phyloP scores from a whole-genome alignment of 176 grass and related monocot genomes.

The Musa beccarii region DNA sequence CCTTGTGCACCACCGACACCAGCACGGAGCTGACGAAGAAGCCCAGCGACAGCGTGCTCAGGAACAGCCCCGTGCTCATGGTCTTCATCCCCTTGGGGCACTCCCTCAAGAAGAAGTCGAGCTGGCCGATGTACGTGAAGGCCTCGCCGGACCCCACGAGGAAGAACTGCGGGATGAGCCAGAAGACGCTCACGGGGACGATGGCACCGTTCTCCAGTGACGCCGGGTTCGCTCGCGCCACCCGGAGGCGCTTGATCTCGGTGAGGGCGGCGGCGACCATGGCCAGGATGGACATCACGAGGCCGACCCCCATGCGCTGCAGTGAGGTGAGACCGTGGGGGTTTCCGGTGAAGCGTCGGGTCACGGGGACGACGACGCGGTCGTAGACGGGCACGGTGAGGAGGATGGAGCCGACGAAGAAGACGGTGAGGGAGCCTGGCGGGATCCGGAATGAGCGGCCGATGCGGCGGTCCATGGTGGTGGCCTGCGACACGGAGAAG shows the following conservation, averaged over 20 bases:
- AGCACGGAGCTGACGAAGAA: constrained; percentile 10
- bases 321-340: constrained; percentile 8
- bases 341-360: constrained; percentile 5
- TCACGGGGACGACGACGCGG: constrained; percentile 2
- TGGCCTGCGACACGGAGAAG: constrained; percentile 14
- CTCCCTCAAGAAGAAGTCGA: constrained; percentile 9
- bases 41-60: constrained; percentile 10
- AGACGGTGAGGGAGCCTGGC: constrained; percentile 8
- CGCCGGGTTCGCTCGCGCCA: neutral
- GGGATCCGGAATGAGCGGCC: constrained; percentile 5
- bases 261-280: constrained; percentile 8
- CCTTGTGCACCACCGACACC: constrained; percentile 10
- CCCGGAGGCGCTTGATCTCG: constrained; percentile 7
- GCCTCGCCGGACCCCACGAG: constrained; percentile 1
- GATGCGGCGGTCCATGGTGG: constrained; percentile 7
- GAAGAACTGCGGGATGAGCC: constrained; percentile 11
- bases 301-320: constrained; percentile 10
- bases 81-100: constrained; percentile 16
- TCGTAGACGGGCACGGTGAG: constrained; percentile 11
- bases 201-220: neutral
- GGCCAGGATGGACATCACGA: constrained; percentile 7
- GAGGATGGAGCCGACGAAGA: constrained; percentile 20
- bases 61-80: constrained; percentile 17
- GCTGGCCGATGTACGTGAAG: constrained; percentile 10
- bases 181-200: constrained; percentile 12